phyloP scores from a whole-genome alignment of 352 stramenopile species.

The Saprolegnia diclina region DNA sequence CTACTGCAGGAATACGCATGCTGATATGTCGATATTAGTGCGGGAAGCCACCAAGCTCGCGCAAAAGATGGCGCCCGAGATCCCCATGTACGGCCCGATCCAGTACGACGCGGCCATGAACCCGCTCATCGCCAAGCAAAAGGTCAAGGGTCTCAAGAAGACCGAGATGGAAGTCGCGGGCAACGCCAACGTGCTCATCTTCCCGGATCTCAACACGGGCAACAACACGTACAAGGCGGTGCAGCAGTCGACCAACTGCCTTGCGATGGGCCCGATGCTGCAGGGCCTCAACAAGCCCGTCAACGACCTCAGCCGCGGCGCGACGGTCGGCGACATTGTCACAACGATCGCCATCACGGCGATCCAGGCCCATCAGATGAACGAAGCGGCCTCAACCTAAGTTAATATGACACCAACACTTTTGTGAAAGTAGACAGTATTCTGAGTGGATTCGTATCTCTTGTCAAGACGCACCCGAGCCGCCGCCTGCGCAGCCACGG shows the following conservation, averaged over 20 bases:
- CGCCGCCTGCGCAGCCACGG: no score
- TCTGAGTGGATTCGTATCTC: no score
- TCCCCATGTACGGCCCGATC: constrained; percentile 82
- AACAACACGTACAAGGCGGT: constrained; percentile 90
- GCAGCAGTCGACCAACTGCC: constrained; percentile 37
- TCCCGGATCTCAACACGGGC: constrained; percentile 82
- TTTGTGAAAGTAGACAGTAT: neutral
- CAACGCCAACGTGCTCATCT: constrained; percentile 81
- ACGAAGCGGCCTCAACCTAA: neutral
- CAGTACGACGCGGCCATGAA: constrained; percentile 83
- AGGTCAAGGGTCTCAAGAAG: constrained; percentile 60
- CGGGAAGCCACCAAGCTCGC: constrained; percentile 66
- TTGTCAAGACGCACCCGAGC: no score
- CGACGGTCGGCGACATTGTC: constrained; percentile 86
- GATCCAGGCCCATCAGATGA: constrained; percentile 70
- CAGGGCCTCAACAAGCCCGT: constrained; percentile 83
- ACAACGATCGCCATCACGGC: constrained; percentile 85
- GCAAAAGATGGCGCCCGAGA: constrained; percentile 53
- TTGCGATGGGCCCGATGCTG: constrained; percentile 73
- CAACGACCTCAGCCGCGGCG: constrained; percentile 84
- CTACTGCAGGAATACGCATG: neutral
- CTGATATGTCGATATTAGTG: constrained; percentile 30
- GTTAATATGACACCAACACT: no score
- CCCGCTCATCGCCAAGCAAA: constrained; percentile 69
- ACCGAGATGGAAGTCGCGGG: constrained; percentile 56